A percentile compares a stretch with the other conserved stretches of the same genome.
phyloP scores from a whole-genome alignment of 1,284 basidiomycete species.

The Irpex sp. region DNA sequence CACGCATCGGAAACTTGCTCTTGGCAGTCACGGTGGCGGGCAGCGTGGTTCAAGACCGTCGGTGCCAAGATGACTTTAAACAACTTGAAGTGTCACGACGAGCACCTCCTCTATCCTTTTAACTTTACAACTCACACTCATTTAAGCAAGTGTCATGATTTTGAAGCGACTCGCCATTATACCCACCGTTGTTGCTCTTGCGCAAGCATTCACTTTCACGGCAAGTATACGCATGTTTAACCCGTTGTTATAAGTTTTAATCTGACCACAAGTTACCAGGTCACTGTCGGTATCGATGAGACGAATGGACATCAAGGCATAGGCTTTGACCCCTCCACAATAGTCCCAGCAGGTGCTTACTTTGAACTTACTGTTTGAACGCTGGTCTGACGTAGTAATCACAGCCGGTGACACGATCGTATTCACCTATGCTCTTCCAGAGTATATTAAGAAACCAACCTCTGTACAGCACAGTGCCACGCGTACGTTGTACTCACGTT shows the following conservation, averaged over 20 bases:
- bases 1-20: not conserved
- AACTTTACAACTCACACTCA: not conserved
- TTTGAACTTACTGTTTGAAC: not conserved
- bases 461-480: conserved; percentile 17
- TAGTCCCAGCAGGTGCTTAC: conserved; percentile 13
- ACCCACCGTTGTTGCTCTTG: not conserved
- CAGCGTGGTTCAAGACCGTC: not conserved
- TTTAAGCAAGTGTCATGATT: not conserved
- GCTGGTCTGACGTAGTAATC: too few relatives aligned
- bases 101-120: conserved; percentile 1
- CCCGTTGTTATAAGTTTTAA: too few relatives aligned
- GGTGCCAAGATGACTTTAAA: not conserved
- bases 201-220: conserved; percentile 11
- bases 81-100: not conserved
- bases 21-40: not conserved
- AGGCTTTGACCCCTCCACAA: conserved; percentile 18
- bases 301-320: conserved; percentile 17
- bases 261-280: conserved; percentile 4
- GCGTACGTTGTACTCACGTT: conserved; percentile 4
- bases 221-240: conserved; percentile 2
- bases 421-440: conserved; percentile 15
- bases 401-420: conserved; percentile 16
- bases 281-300: conserved; percentile 19
- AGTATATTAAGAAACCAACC: conserved; percentile 15
- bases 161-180: not conserved